phyloP scores from a whole-genome alignment of 2,329 filamentous ascomycete species.

The Fusarium sp. region DNA sequence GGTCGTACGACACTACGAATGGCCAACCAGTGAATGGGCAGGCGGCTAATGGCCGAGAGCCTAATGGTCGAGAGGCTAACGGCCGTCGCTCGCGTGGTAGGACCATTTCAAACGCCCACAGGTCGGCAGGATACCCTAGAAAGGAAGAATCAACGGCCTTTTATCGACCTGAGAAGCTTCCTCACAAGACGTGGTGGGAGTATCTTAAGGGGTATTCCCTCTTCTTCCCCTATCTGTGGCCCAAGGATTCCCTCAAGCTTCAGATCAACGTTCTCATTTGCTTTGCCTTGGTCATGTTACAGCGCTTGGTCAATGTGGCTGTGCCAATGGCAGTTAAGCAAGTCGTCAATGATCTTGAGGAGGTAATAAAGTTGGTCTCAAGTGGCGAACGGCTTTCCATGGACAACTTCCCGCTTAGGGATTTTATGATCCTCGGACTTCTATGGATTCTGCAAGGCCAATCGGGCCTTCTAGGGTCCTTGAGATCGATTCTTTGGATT shows the following conservation, averaged over 20 bases:
- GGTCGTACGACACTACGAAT: slow-evolving; percentile 56
- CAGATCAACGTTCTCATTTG: slow-evolving; percentile 87
- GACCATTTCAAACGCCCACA: slow-evolving; percentile 59
- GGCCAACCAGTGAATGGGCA: slow-evolving; percentile 47
- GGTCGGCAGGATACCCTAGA: slow-evolving; percentile 48
- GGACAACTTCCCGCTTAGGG: slow-evolving; percentile 54
- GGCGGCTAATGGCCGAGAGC: slow-evolving; percentile 28
- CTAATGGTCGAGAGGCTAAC: slow-evolving; percentile 44
- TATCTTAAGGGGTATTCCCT: slow-evolving; percentile 93
- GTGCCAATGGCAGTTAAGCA: slow-evolving; percentile 86
- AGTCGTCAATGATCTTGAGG: slow-evolving; percentile 82
- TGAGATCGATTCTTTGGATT: slow-evolving; percentile 91
- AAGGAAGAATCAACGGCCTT: slow-evolving; percentile 82
- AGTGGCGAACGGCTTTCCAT: slow-evolving; percentile 53
- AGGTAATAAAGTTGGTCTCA: slow-evolving; percentile 65
- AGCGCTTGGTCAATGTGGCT: slow-evolving; percentile 87
- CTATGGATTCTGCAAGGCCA: slow-evolving; percentile 91
- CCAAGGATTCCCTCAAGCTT: slow-evolving; percentile 80
- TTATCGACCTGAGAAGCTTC: slow-evolving; percentile 89
- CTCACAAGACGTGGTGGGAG: slow-evolving; percentile 94
- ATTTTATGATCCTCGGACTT: slow-evolving; percentile 65
- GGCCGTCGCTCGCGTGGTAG: slow-evolving; percentile 54
- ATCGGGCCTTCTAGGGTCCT: slow-evolving; percentile 87
- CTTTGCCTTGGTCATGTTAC: slow-evolving; percentile 83
- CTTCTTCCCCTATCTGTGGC: slow-evolving; percentile 98